These are phyloP conservation scores for Scheffersomyces lignicola DNA, from an alignment of 1,139 yeast species.

Conservation along the genomic window DNA sequence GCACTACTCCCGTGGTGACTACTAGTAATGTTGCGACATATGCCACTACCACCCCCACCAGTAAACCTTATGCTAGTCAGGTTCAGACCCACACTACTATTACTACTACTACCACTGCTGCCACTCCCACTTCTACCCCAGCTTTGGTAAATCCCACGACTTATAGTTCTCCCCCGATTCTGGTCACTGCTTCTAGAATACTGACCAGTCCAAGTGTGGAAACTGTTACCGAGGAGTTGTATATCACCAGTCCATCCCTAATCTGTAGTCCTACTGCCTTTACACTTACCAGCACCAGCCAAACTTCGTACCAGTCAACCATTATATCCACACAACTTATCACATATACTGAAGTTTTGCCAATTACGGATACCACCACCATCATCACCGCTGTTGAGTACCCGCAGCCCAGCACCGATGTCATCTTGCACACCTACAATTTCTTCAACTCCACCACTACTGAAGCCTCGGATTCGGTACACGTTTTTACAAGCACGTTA, in stretches of 20 bases:
- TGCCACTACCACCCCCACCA: not conserved
- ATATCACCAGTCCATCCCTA: not conserved
- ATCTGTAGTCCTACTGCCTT: not conserved
- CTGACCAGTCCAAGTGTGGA: not conserved
- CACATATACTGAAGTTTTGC: not conserved
- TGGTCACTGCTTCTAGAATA: no score
- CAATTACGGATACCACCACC: not conserved
- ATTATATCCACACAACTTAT: not conserved
- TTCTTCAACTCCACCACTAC: not conserved
- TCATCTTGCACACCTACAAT: not conserved
- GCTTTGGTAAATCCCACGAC: not conserved
- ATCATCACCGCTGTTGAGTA: not conserved
- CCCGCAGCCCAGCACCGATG: slow-evolving; percentile 1
- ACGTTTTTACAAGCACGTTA: not conserved
- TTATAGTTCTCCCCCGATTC: not conserved
- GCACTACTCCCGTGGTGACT: not conserved
- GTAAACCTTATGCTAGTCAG: not conserved
- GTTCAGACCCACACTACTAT: not conserved
- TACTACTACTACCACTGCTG: not conserved
- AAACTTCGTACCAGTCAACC: not conserved
- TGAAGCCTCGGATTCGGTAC: not conserved
- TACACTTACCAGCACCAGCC: not conserved
- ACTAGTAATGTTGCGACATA: no score
- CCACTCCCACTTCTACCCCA: not conserved
- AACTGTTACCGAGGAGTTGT: not conserved